Evolutionary conservation across 768 basidiomycete genomes (phyloP), one percentile per base, ranked within the genome.

Genomic region (button mushroom (Agaricus bisporus)): DNA sequence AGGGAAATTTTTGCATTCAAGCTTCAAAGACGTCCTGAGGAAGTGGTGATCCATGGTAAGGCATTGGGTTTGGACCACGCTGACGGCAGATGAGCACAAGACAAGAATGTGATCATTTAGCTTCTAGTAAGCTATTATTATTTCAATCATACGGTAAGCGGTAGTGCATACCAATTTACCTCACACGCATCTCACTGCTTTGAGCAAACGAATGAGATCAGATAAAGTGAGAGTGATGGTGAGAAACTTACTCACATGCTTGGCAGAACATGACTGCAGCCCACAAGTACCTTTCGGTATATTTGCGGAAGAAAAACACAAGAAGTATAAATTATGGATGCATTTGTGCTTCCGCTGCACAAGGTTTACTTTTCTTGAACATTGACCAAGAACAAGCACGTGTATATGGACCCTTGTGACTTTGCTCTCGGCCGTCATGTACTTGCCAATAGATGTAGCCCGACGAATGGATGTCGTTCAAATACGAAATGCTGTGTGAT

Each of bases 331-430:
- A 22, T 4, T 22, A 1, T 1, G 22, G 22, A 22, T 22, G 22
- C n/a, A 17, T 35, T 17, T 26, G 26, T 41, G 37, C 45, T 54
- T 47, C 44, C 47, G 38, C 37, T 47, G n/a, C 52, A 54, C 38
- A 45, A 54, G 52, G 52, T 32, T 25, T 26, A n/a, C 35, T 29
- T 47, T 47, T 15, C 5, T 35, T 20, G n/a, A 51, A 41, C 15
- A 18, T 38, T 36, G n/a, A 5, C 22, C 38, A 20, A 17, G n/a
- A 26, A 39, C 17, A 20, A 20, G 6, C 52, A 41, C 39, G 38
- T 47, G 52, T 12, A 26, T 41, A 41, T 6, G 14, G 10, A 25
- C 20, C 44, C 43, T 38, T 47, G 45, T 47, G 43, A 53, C 44
- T 17, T 12, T 39, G 12, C 12, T 6, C 38, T 22, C 22, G 22